A percentile compares a stretch with the other conserved stretches of the same genome.
Conservation (phyloP, 1,284 basidiomycete genomes). For the Psilocybe mexicana region DNA sequence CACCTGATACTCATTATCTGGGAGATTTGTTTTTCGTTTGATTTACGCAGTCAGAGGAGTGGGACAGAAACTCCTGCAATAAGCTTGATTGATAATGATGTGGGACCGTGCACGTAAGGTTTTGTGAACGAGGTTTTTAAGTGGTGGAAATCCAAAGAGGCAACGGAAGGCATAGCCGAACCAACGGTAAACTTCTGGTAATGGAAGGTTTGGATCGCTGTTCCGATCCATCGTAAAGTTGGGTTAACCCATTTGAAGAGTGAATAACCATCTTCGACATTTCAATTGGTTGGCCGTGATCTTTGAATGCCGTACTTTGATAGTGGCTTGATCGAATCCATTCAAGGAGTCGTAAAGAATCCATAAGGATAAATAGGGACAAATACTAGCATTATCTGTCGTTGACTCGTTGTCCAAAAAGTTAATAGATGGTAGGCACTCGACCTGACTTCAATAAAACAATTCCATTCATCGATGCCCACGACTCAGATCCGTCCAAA, state of each 20-base stretch:
- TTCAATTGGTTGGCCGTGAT: not conserved
- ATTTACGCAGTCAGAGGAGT: not conserved
- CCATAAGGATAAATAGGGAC: not conserved
- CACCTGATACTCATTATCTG: not conserved
- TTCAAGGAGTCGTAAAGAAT: not conserved
- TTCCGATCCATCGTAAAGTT: not conserved
- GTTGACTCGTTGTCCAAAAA: not conserved
- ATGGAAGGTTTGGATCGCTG: too few species aligned
- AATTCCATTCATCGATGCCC: too few species aligned
- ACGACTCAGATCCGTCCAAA: constrained; percentile 18
- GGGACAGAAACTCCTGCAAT: not conserved
- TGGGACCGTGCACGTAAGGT: not conserved
- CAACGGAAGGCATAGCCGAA: not conserved
- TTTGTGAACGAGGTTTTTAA: not conserved
- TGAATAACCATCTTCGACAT: not conserved
- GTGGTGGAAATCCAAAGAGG: not conserved
- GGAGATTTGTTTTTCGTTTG: too few species aligned
- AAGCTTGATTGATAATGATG: not conserved
- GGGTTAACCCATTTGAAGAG: too few species aligned
- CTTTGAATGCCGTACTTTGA: not conserved
- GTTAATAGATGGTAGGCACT: not conserved
- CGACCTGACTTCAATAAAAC: not conserved
- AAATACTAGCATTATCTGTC: not conserved
- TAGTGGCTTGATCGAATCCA: not conserved
- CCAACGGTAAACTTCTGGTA: not conserved